Evolutionary conservation across 441 rosid species (phyloP), one percentile per base, ranked within the genome.

Genomic region (Syzygium malaccense): DNA sequence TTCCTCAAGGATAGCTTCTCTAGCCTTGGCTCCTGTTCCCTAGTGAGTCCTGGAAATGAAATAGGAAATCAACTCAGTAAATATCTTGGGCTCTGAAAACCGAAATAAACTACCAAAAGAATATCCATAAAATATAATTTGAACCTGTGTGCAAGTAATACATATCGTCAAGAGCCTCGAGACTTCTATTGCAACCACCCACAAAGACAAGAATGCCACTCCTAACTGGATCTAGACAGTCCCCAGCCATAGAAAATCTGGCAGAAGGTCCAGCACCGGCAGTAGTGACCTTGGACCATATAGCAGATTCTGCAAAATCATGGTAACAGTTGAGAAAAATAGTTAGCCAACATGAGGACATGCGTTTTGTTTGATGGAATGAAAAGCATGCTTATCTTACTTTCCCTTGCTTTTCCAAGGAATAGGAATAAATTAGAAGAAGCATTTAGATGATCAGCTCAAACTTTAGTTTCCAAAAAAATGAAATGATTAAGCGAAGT

Each of bases 131-230:
- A 49, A 3, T 28, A 66, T 75, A 78, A 58, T 89, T 53, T 23
- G 86, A 90, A 98, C 99, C 99, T 94, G 99, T 98, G 91, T 96
- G 88, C 87, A 98, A 92, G 93, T 93, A 97, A 93, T 94, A 95
- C 96, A 97, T 95, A 90, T 97, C 99, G 91, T 96, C 99, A 88
- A 98, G 89, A 85, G 99, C 99, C 94, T 96, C 99, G 8, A 97
- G 99, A 91, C 92, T 94, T 93, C 94, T 98, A 91, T 94, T 95
- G 94, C 99, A 98, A 89, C 99, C 99, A 91, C 99, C 99, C 41
- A 96, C 89, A 89, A 98, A 93, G 89, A 95, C 92, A 89, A 97
- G 97, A 89, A 94, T 93, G 23, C 99, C 99, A 64, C 93, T 91
- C 91, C 92, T 95, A 86, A 92, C 89, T 15, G 99, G 99, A 94